phyloP scores from a whole-genome alignment of 306 rosid species.

The Sesbania bispinosa region DNA sequence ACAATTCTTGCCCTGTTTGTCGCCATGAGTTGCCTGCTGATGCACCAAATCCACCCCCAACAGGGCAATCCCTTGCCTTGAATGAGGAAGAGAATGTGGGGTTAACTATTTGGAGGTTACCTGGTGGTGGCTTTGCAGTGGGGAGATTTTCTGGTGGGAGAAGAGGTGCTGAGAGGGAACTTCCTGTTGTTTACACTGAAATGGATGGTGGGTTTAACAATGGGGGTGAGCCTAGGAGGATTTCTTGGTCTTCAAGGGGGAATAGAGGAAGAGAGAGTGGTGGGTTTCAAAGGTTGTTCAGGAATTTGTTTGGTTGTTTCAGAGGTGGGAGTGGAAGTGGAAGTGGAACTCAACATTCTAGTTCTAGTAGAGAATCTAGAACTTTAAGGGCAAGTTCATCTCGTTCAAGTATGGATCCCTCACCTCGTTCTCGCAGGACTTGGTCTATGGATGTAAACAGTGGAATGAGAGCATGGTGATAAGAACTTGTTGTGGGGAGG shows the following conservation, averaged over 20 bases:
- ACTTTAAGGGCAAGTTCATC: constrained; percentile 30
- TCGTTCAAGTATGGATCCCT: constrained; percentile 6
- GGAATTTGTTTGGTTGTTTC: constrained; percentile 59
- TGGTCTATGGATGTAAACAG: constrained; percentile 81
- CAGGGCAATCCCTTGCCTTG: background rate
- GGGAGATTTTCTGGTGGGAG: constrained; percentile 72
- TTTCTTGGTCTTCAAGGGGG: constrained; percentile 57
- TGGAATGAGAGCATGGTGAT: constrained; percentile 51
- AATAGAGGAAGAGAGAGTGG: constrained; percentile 52
- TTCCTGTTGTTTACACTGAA: constrained; percentile 79
- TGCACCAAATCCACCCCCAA: background rate
- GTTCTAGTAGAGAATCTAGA: constrained; percentile 7
- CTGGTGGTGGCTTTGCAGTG: constrained; percentile 86
- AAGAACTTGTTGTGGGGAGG: background rate
- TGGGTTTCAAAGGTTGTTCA: constrained; percentile 36
- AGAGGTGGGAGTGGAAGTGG: constrained; percentile 30
- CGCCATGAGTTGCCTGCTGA: constrained; percentile 67
- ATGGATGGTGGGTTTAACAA: constrained; percentile 72
- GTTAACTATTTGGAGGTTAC: constrained; percentile 85
- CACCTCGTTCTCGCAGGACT: constrained; percentile 48
- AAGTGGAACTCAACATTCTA: constrained; percentile 2
- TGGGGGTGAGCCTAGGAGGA: constrained; percentile 62
- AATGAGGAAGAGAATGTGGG: constrained; percentile 57
- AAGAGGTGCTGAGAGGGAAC: constrained; percentile 64
- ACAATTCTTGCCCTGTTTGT: constrained; percentile 88